These are phyloP conservation scores for Calocybe indica DNA, from an alignment of 768 basidiomycete genomes.

Conservation along the genomic window DNA sequence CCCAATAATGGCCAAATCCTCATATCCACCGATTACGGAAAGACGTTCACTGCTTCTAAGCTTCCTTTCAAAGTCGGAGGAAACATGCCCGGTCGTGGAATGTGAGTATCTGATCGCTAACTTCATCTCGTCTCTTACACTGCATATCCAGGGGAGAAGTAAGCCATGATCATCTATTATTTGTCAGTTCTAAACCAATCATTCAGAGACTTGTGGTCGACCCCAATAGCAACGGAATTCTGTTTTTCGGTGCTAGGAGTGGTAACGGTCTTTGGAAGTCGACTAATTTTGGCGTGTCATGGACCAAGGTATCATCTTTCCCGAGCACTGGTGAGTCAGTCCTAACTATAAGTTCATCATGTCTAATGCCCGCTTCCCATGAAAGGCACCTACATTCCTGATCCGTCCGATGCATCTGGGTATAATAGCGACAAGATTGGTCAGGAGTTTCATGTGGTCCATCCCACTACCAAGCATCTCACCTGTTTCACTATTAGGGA, in stretches of 20 bases:
- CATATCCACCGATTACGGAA: slow-evolving; percentile 51
- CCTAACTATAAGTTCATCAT: background rate
- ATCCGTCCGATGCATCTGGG: slow-evolving; percentile 43
- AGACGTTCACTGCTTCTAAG: slow-evolving; percentile 43
- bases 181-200: background rate
- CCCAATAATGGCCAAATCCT: slow-evolving; percentile 60
- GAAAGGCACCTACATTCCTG: slow-evolving; percentile 46
- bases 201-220: slow-evolving; percentile 53
- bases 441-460: slow-evolving; percentile 5
- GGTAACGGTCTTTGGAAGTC: slow-evolving; percentile 68
- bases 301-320: slow-evolving; percentile 55
- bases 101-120: slow-evolving; percentile 24
- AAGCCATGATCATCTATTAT: slow-evolving; percentile 1
- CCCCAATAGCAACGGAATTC: slow-evolving; percentile 53
- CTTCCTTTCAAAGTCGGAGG: slow-evolving; percentile 66
- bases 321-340: slow-evolving; percentile 44
- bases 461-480: background rate
- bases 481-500: slow-evolving; percentile 17
- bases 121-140: slow-evolving; percentile 4
- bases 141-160: slow-evolving; percentile 42
- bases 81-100: slow-evolving; percentile 66
- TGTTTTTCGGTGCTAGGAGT: slow-evolving; percentile 60
- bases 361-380: background rate
- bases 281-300: slow-evolving; percentile 49
- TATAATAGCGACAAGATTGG: slow-evolving; percentile 36